phyloP scores from a whole-genome alignment of 768 basidiomycete species.

The Jaapia argillacea region DNA sequence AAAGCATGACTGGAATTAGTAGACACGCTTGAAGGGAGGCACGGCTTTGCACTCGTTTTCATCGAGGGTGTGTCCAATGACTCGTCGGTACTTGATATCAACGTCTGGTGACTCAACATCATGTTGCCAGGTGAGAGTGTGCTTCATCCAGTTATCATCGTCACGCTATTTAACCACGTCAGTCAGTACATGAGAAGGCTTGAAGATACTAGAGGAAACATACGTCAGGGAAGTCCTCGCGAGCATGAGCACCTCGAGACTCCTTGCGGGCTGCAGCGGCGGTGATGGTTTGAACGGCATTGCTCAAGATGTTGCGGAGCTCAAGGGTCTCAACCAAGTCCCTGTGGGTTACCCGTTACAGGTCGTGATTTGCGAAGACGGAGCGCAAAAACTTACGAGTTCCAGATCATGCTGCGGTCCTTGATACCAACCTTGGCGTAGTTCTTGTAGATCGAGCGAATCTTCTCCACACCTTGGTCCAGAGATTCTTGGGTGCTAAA shows the following conservation, averaged over 20 bases:
- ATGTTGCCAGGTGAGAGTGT: conserved; percentile 88
- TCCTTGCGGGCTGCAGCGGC: conserved; percentile 92
- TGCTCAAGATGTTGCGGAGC: conserved; percentile 90
- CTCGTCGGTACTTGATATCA: conserved; percentile 79
- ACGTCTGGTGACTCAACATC: conserved; percentile 73
- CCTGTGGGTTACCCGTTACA: conserved; percentile 34
- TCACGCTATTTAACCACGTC: conserved; percentile 61
- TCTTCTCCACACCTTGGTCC: conserved; percentile 87
- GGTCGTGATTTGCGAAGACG: background rate
- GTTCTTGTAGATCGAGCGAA: conserved; percentile 78
- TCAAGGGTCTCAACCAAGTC: conserved; percentile 97
- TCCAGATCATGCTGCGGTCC: conserved; percentile 99
- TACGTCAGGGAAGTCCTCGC: conserved; percentile 95
- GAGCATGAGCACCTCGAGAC: conserved; percentile 96
- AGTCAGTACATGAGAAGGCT: conserved; percentile 3
- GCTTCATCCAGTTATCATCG: conserved; percentile 91
- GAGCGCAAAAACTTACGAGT: conserved; percentile 56
- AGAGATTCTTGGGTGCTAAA: conserved; percentile 75
- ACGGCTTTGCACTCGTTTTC: conserved; percentile 95
- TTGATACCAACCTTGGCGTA: conserved; percentile 92
- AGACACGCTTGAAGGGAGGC: conserved; percentile 96
- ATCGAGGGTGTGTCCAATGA: conserved; percentile 82
- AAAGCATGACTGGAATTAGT: conserved; percentile 37
- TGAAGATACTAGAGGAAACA: conserved; percentile 13
- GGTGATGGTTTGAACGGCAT: conserved; percentile 91